A percentile compares a stretch with the other conserved stretches of the same genome.
These are phyloP conservation scores for Cyamopsis tetragonoloba DNA, from an alignment of 306 rosid genomes.

Conservation along the genomic window DNA sequence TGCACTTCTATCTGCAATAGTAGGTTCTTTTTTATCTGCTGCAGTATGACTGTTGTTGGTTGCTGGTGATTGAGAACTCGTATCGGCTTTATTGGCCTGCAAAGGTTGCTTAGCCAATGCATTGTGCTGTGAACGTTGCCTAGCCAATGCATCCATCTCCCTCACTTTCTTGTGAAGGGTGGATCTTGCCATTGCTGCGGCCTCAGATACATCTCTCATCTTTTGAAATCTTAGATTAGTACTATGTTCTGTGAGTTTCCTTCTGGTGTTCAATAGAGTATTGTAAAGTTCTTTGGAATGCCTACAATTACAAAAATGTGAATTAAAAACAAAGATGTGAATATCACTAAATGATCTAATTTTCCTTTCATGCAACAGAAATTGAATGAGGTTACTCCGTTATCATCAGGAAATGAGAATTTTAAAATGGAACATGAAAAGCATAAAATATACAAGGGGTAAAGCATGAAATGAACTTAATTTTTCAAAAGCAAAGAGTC, in stretches of 20 bases:
- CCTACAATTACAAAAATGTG: conserved; percentile 38
- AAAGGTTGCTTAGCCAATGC: conserved; percentile 42
- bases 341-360: neutral
- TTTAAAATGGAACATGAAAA: neutral
- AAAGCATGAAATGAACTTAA: conserved; percentile 4
- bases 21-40: conserved; percentile 29
- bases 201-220: conserved; percentile 61
- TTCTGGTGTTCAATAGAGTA: conserved; percentile 52
- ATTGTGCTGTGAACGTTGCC: conserved; percentile 37
- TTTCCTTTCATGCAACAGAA: conserved; percentile 14
- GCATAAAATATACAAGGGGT: neutral
- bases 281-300: conserved; percentile 61
- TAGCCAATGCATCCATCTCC: conserved; percentile 48
- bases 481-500: conserved; percentile 27
- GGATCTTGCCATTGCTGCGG: conserved; percentile 77
- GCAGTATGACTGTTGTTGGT: conserved; percentile 26
- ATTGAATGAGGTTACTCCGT: conserved; percentile 20
- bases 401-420: neutral
- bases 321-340: neutral
- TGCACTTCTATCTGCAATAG: conserved; percentile 29
- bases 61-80: conserved; percentile 31
- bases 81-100: conserved; percentile 32
- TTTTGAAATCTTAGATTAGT: conserved; percentile 48
- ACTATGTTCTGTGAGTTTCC: conserved; percentile 56
- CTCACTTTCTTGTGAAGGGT: conserved; percentile 64